phyloP scores from a whole-genome alignment of 2,329 filamentous ascomycete genomes.

The Penicillium polonicum region DNA sequence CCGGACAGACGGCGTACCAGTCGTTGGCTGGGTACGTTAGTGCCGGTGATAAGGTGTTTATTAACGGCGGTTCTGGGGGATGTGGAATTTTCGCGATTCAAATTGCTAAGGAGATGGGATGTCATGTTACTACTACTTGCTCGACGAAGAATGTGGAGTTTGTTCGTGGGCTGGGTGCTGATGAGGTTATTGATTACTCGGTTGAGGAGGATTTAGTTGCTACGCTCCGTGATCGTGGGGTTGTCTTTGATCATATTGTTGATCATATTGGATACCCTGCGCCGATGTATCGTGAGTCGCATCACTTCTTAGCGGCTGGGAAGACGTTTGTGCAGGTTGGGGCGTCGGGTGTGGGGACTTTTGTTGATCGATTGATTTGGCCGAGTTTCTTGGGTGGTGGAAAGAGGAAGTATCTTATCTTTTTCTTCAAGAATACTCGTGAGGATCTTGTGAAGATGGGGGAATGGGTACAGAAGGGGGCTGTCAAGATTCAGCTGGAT shows the following conservation, averaged over 20 bases:
- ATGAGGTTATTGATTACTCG: constrained; percentile 61
- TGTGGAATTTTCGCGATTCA: constrained; percentile 60
- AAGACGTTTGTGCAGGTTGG: constrained; percentile 56
- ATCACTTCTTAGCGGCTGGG: constrained; percentile 50
- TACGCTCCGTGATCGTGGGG: constrained; percentile 47
- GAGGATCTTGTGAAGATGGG: constrained; percentile 53
- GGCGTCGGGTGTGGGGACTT: constrained; percentile 31
- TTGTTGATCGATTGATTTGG: constrained; percentile 40
- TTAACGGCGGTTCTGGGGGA: constrained; percentile 65
- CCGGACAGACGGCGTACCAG: constrained; percentile 49
- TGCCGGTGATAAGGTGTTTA: constrained; percentile 55
- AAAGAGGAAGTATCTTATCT: constrained; percentile 35
- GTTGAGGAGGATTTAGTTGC: constrained; percentile 46
- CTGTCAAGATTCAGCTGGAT: constrained; percentile 57
- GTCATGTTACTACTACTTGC: constrained; percentile 57
- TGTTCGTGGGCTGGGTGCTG: constrained; percentile 58
- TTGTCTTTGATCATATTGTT: constrained; percentile 53
- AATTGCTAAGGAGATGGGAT: constrained; percentile 59
- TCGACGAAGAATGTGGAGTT: constrained; percentile 57
- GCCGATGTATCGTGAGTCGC: constrained; percentile 53
- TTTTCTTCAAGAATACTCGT: constrained; percentile 37
- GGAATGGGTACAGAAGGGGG: constrained; percentile 58
- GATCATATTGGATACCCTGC: constrained; percentile 53
- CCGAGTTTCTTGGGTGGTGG: constrained; percentile 53
- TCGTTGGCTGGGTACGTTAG: constrained; percentile 45